Evolutionary conservation across 2,329 filamentous ascomycete species (phyloP), one percentile per base, ranked within the genome.

Genomic region (Pseudophaeomoniella oleicola): DNA sequence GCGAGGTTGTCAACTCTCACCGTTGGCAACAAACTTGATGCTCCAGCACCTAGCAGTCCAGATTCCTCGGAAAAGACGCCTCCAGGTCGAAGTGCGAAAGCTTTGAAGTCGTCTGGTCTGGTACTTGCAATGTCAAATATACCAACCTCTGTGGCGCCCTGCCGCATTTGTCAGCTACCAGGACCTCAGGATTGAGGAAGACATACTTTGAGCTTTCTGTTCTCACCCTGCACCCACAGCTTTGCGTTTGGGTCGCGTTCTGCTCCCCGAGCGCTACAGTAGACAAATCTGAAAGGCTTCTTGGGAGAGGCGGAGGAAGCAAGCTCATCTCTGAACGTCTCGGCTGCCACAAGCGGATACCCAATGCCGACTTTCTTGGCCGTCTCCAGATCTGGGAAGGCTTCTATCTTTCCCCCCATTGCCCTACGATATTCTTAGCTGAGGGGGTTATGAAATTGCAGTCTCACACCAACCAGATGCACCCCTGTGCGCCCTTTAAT

Each of bases 331-430:
- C 31, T 18, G 15, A 41, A 41, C 5, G 39, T 36, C 4, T 32
- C 32, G 10, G 39, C 39, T 12, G 39, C 39, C 16, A 29, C 27
- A 3, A 41, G 15, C 3, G 39, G 12, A 30, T 19, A 41, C 5
- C 35, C 32, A 4, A 41, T 32, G n/a, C 36, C 32, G 32, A 38
- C 39, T 22, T 35, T 41, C 17, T 14, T 36, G 16, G 36, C 39
- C 3, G 32, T 29, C 15, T 35, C 31, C 5, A 30, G 32, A 19
- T 22, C n/a, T 10, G 22, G 35, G 12, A 32, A 37, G 16, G 35
- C 19, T 16, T 32, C 31, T 6, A 35, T 32, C 27, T 41, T 38
- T 10, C 32, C 36, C 11, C 39, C 39, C 4, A 41, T 6, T 19
- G 35, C 35, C 39, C 39, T 41, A 16, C 3, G 17, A 6, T 15